Conservation (phyloP, 2,329 filamentous ascomycete species). For the Emericellopsis atlantica region DNA sequence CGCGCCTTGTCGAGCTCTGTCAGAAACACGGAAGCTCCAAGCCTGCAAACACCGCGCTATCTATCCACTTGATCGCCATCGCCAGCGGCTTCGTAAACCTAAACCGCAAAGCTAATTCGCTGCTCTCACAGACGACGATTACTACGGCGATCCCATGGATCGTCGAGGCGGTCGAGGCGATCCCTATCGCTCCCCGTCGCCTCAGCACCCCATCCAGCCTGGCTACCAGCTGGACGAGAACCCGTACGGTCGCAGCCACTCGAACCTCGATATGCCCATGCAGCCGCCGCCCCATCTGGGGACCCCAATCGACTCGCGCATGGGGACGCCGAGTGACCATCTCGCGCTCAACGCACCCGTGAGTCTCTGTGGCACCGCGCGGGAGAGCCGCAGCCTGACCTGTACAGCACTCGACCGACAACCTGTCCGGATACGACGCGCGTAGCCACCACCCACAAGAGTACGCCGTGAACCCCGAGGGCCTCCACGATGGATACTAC, state of each 20-base stretch:
- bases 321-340: conserved; percentile 56
- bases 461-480: conserved; percentile 69
- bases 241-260: conserved; percentile 39
- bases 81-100: neutral
- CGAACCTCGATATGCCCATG: conserved; percentile 15
- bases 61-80: neutral
- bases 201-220: conserved; percentile 56
- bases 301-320: conserved; percentile 15
- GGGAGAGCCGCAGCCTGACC: neutral
- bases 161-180: conserved; percentile 24
- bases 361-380: conserved; percentile 21
- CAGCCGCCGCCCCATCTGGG: conserved; percentile 5
- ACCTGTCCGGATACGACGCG: conserved; percentile 32
- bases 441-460: conserved; percentile 40
- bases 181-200: conserved; percentile 59
- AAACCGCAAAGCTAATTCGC: neutral
- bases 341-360: conserved; percentile 78
- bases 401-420: conserved; percentile 37
- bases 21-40: too few relatives aligned
- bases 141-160: conserved; percentile 49
- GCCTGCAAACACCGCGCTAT: too few relatives aligned
- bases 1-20: too few relatives aligned
- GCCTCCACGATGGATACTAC: conserved; percentile 80
- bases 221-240: conserved; percentile 77
- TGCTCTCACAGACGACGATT: conserved; percentile 41